These are phyloP conservation scores for Pseudozyma sp. DNA, from an alignment of 1,284 basidiomycete species.

Conservation along the genomic window DNA sequence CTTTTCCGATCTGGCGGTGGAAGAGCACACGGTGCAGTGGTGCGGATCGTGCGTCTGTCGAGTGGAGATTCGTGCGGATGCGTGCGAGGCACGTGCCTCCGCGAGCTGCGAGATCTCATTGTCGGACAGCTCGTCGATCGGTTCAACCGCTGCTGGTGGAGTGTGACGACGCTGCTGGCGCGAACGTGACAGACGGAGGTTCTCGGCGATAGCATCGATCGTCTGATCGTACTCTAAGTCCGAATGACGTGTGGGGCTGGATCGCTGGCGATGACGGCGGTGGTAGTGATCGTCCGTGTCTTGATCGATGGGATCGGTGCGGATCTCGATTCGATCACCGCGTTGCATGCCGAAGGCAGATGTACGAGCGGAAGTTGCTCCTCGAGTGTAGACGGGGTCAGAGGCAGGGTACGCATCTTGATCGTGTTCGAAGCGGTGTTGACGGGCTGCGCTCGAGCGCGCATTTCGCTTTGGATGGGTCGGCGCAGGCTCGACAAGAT, in stretches of 20 bases:
- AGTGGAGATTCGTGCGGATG: conserved; percentile 12
- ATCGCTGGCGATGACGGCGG: conserved; percentile 12
- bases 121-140: conserved; percentile 23
- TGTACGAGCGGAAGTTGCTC: neutral
- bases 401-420: conserved; percentile 36
- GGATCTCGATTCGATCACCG: conserved; percentile 15
- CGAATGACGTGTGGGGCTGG: conserved; percentile 2
- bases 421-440: conserved; percentile 9
- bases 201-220: conserved; percentile 41
- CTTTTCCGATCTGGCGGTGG: conserved; percentile 12
- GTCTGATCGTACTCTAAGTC: conserved; percentile 44
- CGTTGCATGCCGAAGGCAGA: neutral
- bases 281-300: conserved; percentile 20
- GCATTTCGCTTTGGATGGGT: conserved; percentile 7
- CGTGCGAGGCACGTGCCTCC: conserved; percentile 25
- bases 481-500: conserved; percentile 9
- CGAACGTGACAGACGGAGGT: conserved; percentile 28
- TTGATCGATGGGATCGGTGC: conserved; percentile 28
- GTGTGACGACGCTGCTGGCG: conserved; percentile 10
- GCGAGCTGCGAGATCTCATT: conserved; percentile 47
- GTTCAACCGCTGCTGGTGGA: neutral
- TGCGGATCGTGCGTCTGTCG: conserved; percentile 25
- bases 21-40: conserved; percentile 44
- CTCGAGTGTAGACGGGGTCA: conserved; percentile 22
- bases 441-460: conserved; percentile 6